These are phyloP conservation scores for Veloboletus limbatus DNA, from an alignment of 1,284 basidiomycete genomes.

Conservation along the genomic window DNA sequence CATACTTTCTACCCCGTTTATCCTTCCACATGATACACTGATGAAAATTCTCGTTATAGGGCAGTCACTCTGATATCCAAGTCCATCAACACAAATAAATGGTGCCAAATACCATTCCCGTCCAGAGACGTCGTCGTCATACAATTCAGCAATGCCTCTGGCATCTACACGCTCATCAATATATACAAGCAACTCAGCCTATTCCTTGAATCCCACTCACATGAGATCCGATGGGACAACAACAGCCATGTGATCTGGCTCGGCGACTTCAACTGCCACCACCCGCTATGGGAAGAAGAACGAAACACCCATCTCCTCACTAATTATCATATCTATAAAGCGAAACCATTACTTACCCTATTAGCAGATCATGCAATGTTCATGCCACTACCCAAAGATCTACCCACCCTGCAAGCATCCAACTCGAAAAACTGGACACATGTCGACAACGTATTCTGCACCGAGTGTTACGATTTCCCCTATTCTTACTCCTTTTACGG, in stretches of 20 bases:
- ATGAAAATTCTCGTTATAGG: background rate
- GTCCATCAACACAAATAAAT: background rate
- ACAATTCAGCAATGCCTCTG: background rate
- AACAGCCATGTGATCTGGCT: no score
- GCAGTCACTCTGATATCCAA: background rate
- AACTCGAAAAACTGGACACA: conserved; percentile 6
- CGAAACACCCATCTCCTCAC: conserved; percentile 40
- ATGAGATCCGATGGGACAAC: no score
- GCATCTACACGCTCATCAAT: background rate
- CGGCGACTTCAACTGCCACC: no score
- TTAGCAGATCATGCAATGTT: no score
- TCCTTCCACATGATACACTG: no score
- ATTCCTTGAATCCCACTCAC: no score
- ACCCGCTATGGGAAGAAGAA: no score
- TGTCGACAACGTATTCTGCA: conserved; percentile 8
- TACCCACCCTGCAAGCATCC: background rate
- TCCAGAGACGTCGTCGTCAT: background rate
- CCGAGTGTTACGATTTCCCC: no score
- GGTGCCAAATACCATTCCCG: background rate
- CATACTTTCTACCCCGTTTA: no score
- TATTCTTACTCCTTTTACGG: no score
- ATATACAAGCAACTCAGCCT: no score
- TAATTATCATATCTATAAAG: conserved; percentile 11
- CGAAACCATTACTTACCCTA: background rate
- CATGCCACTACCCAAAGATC: background rate